phyloP scores from a whole-genome alignment of 371 early-diverging fungal genomes.

The Rhizopus sp. region DNA sequence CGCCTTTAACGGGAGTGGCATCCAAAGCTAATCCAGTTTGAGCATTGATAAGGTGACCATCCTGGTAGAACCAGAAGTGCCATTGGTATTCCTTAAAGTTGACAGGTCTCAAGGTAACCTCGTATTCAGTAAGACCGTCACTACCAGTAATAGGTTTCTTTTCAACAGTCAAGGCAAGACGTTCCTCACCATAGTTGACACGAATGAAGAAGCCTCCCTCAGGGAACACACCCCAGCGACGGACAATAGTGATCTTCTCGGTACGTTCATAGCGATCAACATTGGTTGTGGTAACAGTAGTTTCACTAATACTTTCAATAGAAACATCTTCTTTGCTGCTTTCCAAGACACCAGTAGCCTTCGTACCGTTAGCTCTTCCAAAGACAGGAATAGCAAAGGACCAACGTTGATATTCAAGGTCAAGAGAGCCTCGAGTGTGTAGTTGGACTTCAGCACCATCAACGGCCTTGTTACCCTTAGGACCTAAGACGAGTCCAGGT shows the following conservation, averaged over 20 bases:
- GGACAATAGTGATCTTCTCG: slow-evolving; percentile 31
- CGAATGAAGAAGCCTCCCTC: slow-evolving; percentile 43
- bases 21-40: slow-evolving; percentile 57
- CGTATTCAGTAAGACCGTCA: slow-evolving; percentile 25
- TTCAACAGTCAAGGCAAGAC: slow-evolving; percentile 43
- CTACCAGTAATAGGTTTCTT: slow-evolving; percentile 16
- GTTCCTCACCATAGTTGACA: slow-evolving; percentile 27
- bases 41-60: slow-evolving; percentile 56
- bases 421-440: slow-evolving; percentile 36
- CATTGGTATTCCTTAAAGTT: slow-evolving; percentile 43
- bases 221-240: slow-evolving; percentile 53
- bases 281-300: slow-evolving; percentile 13
- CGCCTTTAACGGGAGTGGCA: slow-evolving; percentile 31
- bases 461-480: slow-evolving; percentile 18
- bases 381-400: slow-evolving; percentile 41
- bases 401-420: slow-evolving; percentile 36
- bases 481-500: slow-evolving; percentile 37
- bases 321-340: slow-evolving; percentile 11
- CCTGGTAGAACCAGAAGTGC: slow-evolving; percentile 54
- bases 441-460: slow-evolving; percentile 35
- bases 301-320: slow-evolving; percentile 25
- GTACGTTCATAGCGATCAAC: slow-evolving; percentile 32
- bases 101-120: slow-evolving; percentile 33
- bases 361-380: slow-evolving; percentile 18
- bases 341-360: slow-evolving; percentile 12